A percentile compares a stretch with the other conserved stretches of the same genome.
phyloP scores from a whole-genome alignment of 768 basidiomycete species.

The Boletus vinaceobasis region DNA sequence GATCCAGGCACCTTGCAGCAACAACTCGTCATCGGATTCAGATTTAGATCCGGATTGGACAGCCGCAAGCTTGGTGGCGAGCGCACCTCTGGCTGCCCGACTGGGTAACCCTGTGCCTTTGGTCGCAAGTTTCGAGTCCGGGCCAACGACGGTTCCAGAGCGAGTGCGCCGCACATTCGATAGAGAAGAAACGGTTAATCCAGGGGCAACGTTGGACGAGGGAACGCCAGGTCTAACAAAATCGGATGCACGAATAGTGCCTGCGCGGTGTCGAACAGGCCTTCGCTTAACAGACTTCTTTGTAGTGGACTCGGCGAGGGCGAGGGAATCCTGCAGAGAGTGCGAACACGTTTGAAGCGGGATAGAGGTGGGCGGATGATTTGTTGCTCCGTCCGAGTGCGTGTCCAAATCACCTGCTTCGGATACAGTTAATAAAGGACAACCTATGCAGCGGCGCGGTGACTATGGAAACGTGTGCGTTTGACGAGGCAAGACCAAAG shows the following conservation, averaged over 20 bases:
- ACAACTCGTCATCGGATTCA: conserved; percentile 25
- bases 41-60: conserved; percentile 8
- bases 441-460: not conserved
- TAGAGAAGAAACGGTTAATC: not conserved
- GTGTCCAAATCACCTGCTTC: conserved; percentile 12
- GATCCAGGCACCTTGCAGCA: conserved; percentile 18
- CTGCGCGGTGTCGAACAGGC: conserved; percentile 39
- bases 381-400: conserved; percentile 9
- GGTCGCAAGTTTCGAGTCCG: conserved; percentile 21
- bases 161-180: conserved; percentile 40
- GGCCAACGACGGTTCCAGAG: conserved; percentile 46
- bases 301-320: not conserved
- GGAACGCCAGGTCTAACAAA: conserved; percentile 21
- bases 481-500: not conserved
- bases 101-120: not conserved
- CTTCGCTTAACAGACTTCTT: conserved; percentile 11
- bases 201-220: conserved; percentile 1
- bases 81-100: not conserved
- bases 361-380: not conserved
- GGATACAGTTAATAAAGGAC: conserved; percentile 6
- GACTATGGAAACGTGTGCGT: not conserved
- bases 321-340: conserved; percentile 19
- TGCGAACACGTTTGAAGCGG: conserved; percentile 14
- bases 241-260: conserved; percentile 52
- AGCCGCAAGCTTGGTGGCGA: not conserved